phyloP scores from a whole-genome alignment of 208 protist species.

The Crithidia brevicula region DNA sequence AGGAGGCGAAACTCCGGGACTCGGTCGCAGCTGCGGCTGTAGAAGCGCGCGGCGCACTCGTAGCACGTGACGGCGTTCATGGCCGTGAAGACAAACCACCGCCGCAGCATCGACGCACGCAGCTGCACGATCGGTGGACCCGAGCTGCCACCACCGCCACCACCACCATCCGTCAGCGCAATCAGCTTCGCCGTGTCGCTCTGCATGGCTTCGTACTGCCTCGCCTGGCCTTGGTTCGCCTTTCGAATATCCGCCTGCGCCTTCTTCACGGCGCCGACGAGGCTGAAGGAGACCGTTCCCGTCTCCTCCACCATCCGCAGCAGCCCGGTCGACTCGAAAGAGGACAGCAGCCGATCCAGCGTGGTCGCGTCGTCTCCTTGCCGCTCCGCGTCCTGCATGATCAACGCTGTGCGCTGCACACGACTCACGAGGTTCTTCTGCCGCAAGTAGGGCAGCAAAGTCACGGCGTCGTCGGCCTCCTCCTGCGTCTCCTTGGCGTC shows the following conservation, averaged over 20 bases:
- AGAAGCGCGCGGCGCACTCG: conserved; percentile 69
- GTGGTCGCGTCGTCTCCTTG: conserved; percentile 35
- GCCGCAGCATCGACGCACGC: conserved; percentile 58
- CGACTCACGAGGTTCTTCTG: conserved; percentile 56
- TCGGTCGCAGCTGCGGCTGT: conserved; percentile 57
- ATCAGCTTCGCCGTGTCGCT: conserved; percentile 44
- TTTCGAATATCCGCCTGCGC: conserved; percentile 52
- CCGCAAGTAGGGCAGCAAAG: conserved; percentile 64
- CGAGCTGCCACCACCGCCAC: conserved; percentile 10
- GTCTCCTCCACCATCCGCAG: conserved; percentile 79
- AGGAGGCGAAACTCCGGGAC: conserved; percentile 46
- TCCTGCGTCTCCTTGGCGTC: conserved; percentile 70
- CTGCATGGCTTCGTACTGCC: conserved; percentile 48
- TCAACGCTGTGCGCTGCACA: conserved; percentile 55
- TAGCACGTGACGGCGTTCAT: conserved; percentile 92
- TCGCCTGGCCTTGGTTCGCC: conserved; percentile 50
- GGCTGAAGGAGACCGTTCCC: conserved; percentile 77
- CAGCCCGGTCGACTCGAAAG: conserved; percentile 60
- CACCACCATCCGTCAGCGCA: conserved; percentile 34
- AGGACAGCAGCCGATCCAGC: conserved; percentile 71
- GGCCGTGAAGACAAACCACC: conserved; percentile 84
- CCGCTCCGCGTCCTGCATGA: conserved; percentile 38
- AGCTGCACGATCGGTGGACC: conserved; percentile 48
- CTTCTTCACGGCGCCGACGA: conserved; percentile 74
- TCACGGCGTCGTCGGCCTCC: conserved; percentile 62